Evolutionary conservation across 768 basidiomycete genomes (phyloP).

Genomic region (Mycena capillaripes): DNA sequence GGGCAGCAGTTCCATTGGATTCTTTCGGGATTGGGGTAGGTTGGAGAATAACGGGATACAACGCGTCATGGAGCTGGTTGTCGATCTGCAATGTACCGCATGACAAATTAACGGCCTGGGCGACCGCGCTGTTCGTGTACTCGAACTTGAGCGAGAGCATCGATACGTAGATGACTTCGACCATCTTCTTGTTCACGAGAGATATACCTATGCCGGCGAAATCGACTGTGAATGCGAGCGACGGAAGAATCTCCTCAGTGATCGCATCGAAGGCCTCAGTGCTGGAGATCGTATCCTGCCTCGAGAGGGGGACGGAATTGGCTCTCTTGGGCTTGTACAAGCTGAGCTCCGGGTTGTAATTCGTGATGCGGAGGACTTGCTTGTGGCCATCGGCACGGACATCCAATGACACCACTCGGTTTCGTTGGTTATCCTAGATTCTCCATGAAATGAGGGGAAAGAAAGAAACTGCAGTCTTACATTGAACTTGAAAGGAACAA

Average conservation of each 20-base stretch:
- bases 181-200: slow-evolving; percentile 86
- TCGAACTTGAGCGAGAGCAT: slow-evolving; percentile 85
- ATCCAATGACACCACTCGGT: slow-evolving; percentile 87
- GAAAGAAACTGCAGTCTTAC: slow-evolving; percentile 55
- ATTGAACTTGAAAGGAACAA: slow-evolving; percentile 89
- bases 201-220: slow-evolving; percentile 95
- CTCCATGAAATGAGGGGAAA: neutral
- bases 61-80: slow-evolving; percentile 96
- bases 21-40: slow-evolving; percentile 90
- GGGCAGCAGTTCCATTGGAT: slow-evolving; percentile 79
- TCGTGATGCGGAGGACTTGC: slow-evolving; percentile 89
- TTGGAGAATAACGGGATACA: slow-evolving; percentile 95
- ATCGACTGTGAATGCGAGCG: slow-evolving; percentile 77
- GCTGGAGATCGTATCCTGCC: slow-evolving; percentile 79
- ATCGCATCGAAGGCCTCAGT: slow-evolving; percentile 89
- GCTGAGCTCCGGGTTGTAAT: slow-evolving; percentile 88
- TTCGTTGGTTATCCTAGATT: slow-evolving; percentile 65
- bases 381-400: slow-evolving; percentile 90
- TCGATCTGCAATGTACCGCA: slow-evolving; percentile 95
- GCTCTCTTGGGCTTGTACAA: slow-evolving; percentile 85
- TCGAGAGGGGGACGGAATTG: slow-evolving; percentile 59
- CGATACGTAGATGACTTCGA: slow-evolving; percentile 92
- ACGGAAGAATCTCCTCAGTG: slow-evolving; percentile 77
- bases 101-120: slow-evolving; percentile 84
- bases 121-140: slow-evolving; percentile 83